Base-by-base conservation (phyloP, 129 eudicot genomes). In the Smallanthus sonchifolius region DNA sequence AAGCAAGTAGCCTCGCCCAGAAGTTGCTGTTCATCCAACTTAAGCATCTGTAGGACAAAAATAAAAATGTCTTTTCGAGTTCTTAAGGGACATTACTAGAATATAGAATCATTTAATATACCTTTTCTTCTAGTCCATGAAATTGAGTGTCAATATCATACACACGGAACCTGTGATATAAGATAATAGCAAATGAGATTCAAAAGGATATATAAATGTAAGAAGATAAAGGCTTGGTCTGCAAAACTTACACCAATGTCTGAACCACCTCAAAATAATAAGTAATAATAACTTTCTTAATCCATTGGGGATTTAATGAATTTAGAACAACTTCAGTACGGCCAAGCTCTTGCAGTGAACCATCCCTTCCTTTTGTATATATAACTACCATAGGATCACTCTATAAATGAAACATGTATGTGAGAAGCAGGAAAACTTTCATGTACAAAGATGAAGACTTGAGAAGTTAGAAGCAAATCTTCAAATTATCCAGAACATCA, bases 361-460 rank as follows among this genome's bases (percentile, higher is more conserved):
- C 94, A 74, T 95, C 97, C 63, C 82, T 80, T 85, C 87, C 88
- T 85, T 85, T 95, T 63, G 79, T 67, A 79, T 86, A 91, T 60
- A 91, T 68, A 68, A 91, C 97, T 70, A 84, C 88, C 93, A 95
- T 87, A 54, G 99, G 99, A 85, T 95, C 97, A 84, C 99, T 95
- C 99, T 95, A 81, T 74, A 83, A 77, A 83, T 63, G 38, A 51
- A 78, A 68, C 67, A 70, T 73, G 72, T 44, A 52, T 61, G 14
- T 75, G 73, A 75, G 79, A 55, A 75, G 52, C 40, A 70, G 75
- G 28, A 56, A 63, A 38, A 57, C 66, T 55, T 73, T 74, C 75
- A 67, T 60, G 81, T 73, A 73, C 7, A 69, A 62, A 59, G 38
- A 43, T 64, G 61, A 72, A 49, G 69, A 75, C 75, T 38, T 70